Percentiles rank a stretch among this genome's conserved stretches.
Conservation (phyloP, 2,329 filamentous ascomycete species). For the Alternaria viburni region DNA sequence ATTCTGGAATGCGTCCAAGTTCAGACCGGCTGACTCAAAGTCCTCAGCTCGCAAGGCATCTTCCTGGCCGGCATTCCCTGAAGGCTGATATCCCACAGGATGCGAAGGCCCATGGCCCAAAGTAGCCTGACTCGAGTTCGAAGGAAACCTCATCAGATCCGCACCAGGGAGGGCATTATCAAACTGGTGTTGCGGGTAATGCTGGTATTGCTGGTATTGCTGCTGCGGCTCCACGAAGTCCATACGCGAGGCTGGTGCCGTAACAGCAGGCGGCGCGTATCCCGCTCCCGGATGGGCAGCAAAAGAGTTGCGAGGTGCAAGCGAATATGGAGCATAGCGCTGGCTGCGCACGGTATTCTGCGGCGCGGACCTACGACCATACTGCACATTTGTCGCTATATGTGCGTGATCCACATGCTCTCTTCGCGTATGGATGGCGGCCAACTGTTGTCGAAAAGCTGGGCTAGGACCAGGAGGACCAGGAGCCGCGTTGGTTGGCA, state of each 20-base stretch:
- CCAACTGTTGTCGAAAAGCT: not conserved
- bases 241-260: not conserved
- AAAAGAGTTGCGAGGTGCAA: rapidly evolving
- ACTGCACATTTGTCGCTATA: not conserved
- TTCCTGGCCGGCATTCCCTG: rapidly evolving
- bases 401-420: not conserved
- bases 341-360: not conserved
- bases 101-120: not conserved
- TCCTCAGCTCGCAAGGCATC: not conserved
- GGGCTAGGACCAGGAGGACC: not conserved
- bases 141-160: not conserved
- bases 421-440: not conserved
- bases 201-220: not conserved
- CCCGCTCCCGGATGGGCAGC: not conserved
- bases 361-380: not conserved
- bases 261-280: not conserved
- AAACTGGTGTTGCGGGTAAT: not conserved
- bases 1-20: not conserved
- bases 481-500: not conserved
- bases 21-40: not conserved
- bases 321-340: not conserved
- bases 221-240: not conserved
- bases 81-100: not conserved
- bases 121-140: not conserved
- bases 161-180: not conserved